A percentile compares a stretch with the other conserved stretches of the same genome.
Conservation (phyloP, 1,139 yeast species). For the Suhomyces wounanorum region DNA sequence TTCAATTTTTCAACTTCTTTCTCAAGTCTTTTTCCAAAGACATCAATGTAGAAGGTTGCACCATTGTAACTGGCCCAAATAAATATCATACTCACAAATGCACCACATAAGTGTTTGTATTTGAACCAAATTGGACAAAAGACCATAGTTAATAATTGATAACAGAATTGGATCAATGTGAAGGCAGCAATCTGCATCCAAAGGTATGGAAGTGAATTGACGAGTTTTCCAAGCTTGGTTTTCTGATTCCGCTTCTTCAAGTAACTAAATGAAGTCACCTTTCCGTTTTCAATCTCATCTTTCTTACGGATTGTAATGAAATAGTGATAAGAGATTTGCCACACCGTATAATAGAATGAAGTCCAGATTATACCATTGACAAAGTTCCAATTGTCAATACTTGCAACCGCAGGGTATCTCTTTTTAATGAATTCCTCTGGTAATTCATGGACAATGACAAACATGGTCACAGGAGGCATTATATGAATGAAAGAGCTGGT, state of each 20-base stretch:
- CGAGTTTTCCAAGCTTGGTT: conserved; percentile 70
- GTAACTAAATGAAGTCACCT: conserved; percentile 85
- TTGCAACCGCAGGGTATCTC: conserved; percentile 81
- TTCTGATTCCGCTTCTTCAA: conserved; percentile 71
- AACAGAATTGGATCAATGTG: conserved; percentile 81
- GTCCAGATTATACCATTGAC: conserved; percentile 75
- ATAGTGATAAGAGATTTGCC: conserved; percentile 91
- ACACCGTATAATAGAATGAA: conserved; percentile 79
- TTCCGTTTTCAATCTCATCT: conserved; percentile 81
- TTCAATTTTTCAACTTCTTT: conserved; percentile 76
- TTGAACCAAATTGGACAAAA: conserved; percentile 86
- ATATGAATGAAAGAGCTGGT: conserved; percentile 90
- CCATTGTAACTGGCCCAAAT: conserved; percentile 86
- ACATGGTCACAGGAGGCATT: conserved; percentile 86
- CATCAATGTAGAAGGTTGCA: conserved; percentile 90
- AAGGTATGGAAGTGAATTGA: conserved; percentile 79
- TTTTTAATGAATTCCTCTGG: conserved; percentile 51
- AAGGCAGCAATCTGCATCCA: conserved; percentile 83
- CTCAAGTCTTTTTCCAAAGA: conserved; percentile 83
- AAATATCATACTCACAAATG: conserved; percentile 71
- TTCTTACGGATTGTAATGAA: conserved; percentile 82
- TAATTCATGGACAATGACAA: conserved; percentile 83
- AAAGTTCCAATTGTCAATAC: conserved; percentile 68
- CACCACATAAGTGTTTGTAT: conserved; percentile 64
- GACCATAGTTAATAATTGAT: conserved; percentile 86